phyloP scores from a whole-genome alignment of 2,329 filamentous ascomycete genomes.

The Neoarthrinium moseri region DNA sequence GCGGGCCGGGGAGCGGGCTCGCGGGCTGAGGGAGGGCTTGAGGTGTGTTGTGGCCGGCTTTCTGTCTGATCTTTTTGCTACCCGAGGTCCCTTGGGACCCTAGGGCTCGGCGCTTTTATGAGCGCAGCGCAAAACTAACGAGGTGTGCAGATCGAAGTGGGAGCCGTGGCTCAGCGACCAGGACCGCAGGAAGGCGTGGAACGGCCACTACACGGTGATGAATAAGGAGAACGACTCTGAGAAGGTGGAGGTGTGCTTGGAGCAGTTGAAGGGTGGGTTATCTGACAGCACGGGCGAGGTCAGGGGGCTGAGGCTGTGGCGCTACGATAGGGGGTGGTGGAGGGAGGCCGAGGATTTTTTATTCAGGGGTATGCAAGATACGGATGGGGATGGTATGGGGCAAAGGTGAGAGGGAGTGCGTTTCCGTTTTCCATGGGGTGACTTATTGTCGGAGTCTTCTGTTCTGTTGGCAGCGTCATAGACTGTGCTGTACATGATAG shows the following conservation, averaged over 20 bases:
- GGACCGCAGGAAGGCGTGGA: slow-evolving; percentile 10
- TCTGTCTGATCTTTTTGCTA: too few relatives aligned
- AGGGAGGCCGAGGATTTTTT: slow-evolving; percentile 11
- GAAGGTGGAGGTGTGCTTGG: slow-evolving; percentile 9
- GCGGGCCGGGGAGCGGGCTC: slow-evolving; percentile 8
- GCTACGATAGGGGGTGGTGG: slow-evolving; percentile 18
- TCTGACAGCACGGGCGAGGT: slow-evolving; percentile 11
- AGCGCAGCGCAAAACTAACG: too few relatives aligned
- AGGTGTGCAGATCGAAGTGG: slow-evolving; percentile 9
- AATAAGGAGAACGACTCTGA: slow-evolving; percentile 15
- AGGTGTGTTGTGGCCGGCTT: neutral
- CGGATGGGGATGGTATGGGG: neutral
- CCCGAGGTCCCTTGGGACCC: too few relatives aligned
- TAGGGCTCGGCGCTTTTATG: too few relatives aligned
- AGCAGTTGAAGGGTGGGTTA: slow-evolving; percentile 8
- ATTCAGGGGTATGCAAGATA: slow-evolving; percentile 7
- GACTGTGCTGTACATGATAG: too few relatives aligned
- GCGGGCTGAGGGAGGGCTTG: slow-evolving; percentile 11
- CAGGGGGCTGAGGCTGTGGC: slow-evolving; percentile 14
- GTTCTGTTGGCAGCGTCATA: too few relatives aligned
- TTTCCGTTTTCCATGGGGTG: too few relatives aligned
- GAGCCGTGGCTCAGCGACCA: slow-evolving; percentile 13
- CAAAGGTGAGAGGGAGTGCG: too few relatives aligned
- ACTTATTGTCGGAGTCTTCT: too few relatives aligned
- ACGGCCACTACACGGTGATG: slow-evolving; percentile 18